Conservation (phyloP, 2,329 filamentous ascomycete genomes). For the Pseudopithomyces chartarum region DNA sequence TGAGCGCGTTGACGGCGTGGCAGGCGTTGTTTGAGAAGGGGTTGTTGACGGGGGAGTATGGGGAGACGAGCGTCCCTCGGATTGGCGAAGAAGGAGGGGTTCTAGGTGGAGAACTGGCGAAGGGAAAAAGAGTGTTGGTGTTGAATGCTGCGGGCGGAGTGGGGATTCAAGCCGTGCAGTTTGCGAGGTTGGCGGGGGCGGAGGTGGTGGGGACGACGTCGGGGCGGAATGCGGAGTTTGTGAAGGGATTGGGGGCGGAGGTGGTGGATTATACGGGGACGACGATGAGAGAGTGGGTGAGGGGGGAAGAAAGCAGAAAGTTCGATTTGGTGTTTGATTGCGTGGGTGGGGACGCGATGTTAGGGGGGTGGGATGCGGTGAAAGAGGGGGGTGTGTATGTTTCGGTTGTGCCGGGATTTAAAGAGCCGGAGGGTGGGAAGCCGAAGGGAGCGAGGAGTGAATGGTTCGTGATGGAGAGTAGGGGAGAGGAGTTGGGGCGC, state of each 20-base stretch:
- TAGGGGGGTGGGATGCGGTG: constrained; percentile 51
- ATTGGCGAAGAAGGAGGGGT: constrained; percentile 11
- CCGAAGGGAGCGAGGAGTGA: constrained; percentile 37
- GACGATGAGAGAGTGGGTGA: constrained; percentile 39
- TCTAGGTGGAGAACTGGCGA: constrained; percentile 11
- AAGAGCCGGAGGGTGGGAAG: constrained; percentile 35
- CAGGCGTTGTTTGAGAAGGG: constrained; percentile 50
- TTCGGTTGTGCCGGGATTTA: constrained; percentile 42
- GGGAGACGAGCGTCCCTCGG: constrained; percentile 10
- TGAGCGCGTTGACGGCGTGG: constrained; percentile 51
- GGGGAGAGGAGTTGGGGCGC: constrained; percentile 42
- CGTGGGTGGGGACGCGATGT: constrained; percentile 48
- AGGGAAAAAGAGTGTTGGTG: constrained; percentile 48
- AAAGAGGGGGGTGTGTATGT: constrained; percentile 45
- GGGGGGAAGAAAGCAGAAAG: constrained; percentile 27
- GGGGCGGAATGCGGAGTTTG: constrained; percentile 42
- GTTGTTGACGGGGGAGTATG: constrained; percentile 2
- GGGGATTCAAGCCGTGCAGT: constrained; percentile 51
- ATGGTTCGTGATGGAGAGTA: constrained; percentile 52
- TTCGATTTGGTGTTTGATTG: constrained; percentile 54
- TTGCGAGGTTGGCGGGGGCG: constrained; percentile 47
- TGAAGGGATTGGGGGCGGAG: constrained; percentile 48
- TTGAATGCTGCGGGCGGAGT: constrained; percentile 51
- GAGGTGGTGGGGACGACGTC: constrained; percentile 48
- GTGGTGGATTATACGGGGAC: constrained; percentile 49